phyloP scores from a whole-genome alignment of 75 land plant species.

The Picea sitchensis region DNA sequence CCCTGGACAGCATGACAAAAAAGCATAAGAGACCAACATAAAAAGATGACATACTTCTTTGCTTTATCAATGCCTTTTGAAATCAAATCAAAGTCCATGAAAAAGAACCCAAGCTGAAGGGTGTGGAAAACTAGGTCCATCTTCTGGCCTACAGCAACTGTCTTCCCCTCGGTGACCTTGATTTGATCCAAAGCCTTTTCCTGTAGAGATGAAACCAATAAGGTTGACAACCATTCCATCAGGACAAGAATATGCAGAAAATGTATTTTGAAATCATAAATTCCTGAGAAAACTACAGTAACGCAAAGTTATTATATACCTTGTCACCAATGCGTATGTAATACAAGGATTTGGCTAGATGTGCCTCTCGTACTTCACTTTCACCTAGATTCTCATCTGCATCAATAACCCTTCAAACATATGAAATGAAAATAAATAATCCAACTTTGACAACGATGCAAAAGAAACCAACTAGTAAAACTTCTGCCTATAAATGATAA shows the following conservation, averaged over 20 bases:
- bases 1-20: no score
- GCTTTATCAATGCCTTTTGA: no score
- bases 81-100: no score
- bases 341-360: constrained; percentile 78
- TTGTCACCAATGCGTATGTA: constrained; percentile 86
- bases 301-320: constrained; percentile 23
- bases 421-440: neutral
- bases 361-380: no score
- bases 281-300: neutral
- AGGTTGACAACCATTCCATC: neutral
- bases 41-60: constrained; percentile 50
- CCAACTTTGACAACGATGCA: neutral
- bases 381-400: constrained; percentile 98
- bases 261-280: no score
- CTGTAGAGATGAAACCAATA: neutral
- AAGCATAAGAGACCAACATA: neutral
- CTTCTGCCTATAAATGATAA: no score
- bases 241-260: neutral
- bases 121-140: no score
- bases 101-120: no score
- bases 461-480: no score
- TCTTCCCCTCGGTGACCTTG: no score
- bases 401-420: constrained; percentile 66
- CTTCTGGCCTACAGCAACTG: no score
- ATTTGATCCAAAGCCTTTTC: no score